Evolutionary conservation across 2,329 filamentous ascomycete genomes (phyloP), one percentile per base, ranked within the genome.

Genomic region (Diplodia scrobiculata): DNA sequence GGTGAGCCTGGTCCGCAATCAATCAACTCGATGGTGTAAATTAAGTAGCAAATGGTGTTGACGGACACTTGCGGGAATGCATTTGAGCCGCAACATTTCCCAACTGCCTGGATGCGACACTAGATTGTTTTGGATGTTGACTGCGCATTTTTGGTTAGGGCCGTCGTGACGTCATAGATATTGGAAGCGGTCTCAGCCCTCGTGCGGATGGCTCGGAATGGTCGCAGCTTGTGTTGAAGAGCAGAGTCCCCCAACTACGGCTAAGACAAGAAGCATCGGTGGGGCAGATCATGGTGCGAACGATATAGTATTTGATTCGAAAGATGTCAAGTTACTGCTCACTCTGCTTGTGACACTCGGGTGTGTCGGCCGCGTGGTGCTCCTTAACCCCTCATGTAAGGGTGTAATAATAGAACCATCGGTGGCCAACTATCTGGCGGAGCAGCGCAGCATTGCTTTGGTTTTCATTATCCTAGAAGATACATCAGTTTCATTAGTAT

Each of bases 61-160:
- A 32, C 10, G 25, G 29, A 34, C 19, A 27, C 55, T 34, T 48
- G 27, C 17, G 21, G 19, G 27, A 5, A 14, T 14, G 2, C 1
- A 25, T 34, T 21, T 60, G 55, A 48, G 55, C 55, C 55, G 41
- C 55, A 60, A 45, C n/a, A 36, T 19, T 13, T 60, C 38, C 55
- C 55, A 60, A 14, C 21, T 9, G 10, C 2, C 14, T 27, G 27
- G 41, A 27, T 60, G 55, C 21, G 55, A 60, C 55, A 60, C 55
- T 60, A 60, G 41, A 48, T 48, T 60, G 55, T 60, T 60, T 60
- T 60, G 55, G 41, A 60, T 60, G 41, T 60, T 60, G 55, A 60
- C 41, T 48, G 55, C 41, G 55, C 55, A 60, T 60, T 60, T 60
- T 48, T 60, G 41, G 55, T 48, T 60, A 60, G 55, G 32, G 17